Conservation (phyloP, 148 eudicot species). For the Fallopia convolvulus region DNA sequence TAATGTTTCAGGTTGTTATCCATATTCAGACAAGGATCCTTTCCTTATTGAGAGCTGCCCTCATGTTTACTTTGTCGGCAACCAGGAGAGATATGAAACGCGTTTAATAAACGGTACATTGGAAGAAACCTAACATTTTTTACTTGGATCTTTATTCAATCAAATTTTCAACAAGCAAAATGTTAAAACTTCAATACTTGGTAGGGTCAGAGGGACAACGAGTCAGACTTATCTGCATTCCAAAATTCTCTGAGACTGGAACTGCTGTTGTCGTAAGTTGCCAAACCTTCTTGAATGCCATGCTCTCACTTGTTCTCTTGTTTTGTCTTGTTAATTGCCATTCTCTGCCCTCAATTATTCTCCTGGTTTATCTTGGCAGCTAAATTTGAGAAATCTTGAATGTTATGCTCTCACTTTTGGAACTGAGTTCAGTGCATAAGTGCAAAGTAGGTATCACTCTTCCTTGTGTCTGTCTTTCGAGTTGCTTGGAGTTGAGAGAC, state of each 20-base stretch:
- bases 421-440: conserved; percentile 43
- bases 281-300: background rate
- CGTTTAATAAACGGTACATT: conserved; percentile 54
- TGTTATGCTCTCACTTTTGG: conserved; percentile 82
- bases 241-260: conserved; percentile 83
- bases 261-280: conserved; percentile 66
- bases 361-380: conserved; percentile 32
- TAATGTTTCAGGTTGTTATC: conserved; percentile 73
- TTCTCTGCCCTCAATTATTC: background rate
- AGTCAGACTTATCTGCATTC: conserved; percentile 68
- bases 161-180: background rate
- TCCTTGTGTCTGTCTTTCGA: background rate
- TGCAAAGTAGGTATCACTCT: conserved; percentile 14
- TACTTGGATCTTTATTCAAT: background rate
- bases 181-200: conserved; percentile 5
- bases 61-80: conserved; percentile 91
- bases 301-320: background rate
- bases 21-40: conserved; percentile 91
- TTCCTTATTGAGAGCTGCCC: conserved; percentile 86
- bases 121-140: background rate
- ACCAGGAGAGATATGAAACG: conserved; percentile 56
- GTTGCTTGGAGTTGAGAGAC: background rate
- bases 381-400: conserved; percentile 83
- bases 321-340: background rate
- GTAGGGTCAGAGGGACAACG: conserved; percentile 85